Conservation (phyloP, 2,329 filamentous ascomycete species). For the Cladosporium sp. region DNA sequence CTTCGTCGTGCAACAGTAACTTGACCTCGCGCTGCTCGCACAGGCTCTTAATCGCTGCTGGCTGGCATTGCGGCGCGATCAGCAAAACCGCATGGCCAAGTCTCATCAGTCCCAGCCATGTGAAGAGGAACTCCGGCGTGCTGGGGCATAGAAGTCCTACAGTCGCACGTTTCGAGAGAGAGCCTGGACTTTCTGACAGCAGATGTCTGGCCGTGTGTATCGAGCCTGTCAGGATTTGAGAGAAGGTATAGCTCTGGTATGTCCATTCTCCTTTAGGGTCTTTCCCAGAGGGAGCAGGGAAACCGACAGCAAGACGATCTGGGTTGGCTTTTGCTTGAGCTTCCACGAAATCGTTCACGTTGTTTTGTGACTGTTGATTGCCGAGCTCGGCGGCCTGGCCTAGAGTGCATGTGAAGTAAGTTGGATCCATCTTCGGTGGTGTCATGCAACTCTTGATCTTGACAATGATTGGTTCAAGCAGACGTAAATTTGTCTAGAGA, state of each 20-base stretch:
- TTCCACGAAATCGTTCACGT: conserved; percentile 50
- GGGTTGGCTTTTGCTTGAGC: conserved; percentile 40
- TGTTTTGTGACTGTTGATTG: conserved; percentile 37
- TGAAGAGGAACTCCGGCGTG: conserved; percentile 54
- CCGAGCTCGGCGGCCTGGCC: conserved; percentile 48
- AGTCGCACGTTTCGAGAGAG: conserved; percentile 25
- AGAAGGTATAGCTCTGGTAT: conserved; percentile 34
- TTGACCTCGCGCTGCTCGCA: conserved; percentile 44
- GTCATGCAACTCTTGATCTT: not conserved
- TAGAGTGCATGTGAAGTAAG: conserved; percentile 60
- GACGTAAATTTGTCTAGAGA: not conserved
- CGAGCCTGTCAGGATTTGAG: conserved; percentile 33
- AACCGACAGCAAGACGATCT: conserved; percentile 47
- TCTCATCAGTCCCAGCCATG: conserved; percentile 57
- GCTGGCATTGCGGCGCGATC: conserved; percentile 49
- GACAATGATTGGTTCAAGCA: not conserved
- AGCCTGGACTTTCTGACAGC: conserved; percentile 16
- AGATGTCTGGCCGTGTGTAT: conserved; percentile 34
- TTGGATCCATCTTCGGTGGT: conserved; percentile 28
- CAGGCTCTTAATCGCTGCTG: conserved; percentile 50
- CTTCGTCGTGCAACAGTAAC: conserved; percentile 45
- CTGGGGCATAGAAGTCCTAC: conserved; percentile 56
- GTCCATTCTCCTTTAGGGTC: conserved; percentile 16
- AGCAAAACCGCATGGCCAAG: conserved; percentile 54
- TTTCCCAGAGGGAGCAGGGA: conserved; percentile 34